A percentile compares a stretch with the other conserved stretches of the same genome.
Conservation (phyloP, 805 yeast genomes). For the Osmozyma mogii region DNA sequence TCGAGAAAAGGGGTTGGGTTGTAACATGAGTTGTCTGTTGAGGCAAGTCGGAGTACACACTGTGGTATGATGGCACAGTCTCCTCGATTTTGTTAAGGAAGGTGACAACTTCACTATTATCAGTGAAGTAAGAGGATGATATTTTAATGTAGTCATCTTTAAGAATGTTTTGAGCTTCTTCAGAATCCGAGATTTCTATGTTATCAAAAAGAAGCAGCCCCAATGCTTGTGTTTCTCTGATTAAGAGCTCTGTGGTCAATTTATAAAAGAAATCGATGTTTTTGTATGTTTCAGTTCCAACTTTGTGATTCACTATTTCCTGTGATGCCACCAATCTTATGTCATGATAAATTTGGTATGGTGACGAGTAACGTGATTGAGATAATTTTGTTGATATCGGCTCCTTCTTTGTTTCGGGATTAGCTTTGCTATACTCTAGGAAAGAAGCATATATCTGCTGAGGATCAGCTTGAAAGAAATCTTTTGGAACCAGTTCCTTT, state of each 20-base stretch:
- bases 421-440: too few relatives aligned
- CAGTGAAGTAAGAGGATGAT: constrained; percentile 40
- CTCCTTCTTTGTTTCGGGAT: too few relatives aligned
- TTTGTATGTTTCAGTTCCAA: constrained; percentile 43
- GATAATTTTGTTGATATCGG: too few relatives aligned
- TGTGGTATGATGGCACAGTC: constrained; percentile 14
- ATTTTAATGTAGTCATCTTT: constrained; percentile 55
- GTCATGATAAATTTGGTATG: constrained; percentile 62
- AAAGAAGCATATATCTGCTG: too few relatives aligned
- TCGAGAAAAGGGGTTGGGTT: constrained; percentile 74
- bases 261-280: constrained; percentile 57
- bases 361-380: too few relatives aligned
- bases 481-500: too few relatives aligned
- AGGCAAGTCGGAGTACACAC: constrained; percentile 23
- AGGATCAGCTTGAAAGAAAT: too few relatives aligned
- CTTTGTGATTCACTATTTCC: constrained; percentile 38
- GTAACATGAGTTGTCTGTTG: constrained; percentile 38
- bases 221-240: constrained; percentile 51
- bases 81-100: constrained; percentile 26
- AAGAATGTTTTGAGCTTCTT: constrained; percentile 29
- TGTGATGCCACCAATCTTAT: constrained; percentile 47
- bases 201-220: constrained; percentile 17
- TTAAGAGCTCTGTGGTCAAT: constrained; percentile 51
- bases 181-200: constrained; percentile 10
- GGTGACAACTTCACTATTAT: constrained; percentile 54